phyloP scores from a whole-genome alignment of 1,139 yeast genomes.

The Debaryomyces sp. region DNA sequence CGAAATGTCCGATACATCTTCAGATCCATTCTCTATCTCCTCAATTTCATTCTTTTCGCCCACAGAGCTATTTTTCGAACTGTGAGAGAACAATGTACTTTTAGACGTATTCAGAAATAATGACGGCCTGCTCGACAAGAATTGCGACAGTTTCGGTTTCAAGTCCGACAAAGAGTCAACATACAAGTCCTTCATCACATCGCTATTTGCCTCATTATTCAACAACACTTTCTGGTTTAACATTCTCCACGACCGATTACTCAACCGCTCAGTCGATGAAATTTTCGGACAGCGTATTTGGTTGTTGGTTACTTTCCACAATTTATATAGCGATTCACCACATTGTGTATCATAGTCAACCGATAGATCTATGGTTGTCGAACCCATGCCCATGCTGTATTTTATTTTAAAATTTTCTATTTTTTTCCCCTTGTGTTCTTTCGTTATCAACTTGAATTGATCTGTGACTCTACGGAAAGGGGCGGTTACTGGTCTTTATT shows the following conservation, averaged over 20 bases:
- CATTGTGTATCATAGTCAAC: constrained; percentile 7
- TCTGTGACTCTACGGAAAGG: constrained; percentile 1
- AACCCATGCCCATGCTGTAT: constrained; percentile 1
- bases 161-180: constrained; percentile 13
- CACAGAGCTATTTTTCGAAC: constrained; percentile 21
- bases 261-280: constrained; percentile 21
- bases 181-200: constrained; percentile 11
- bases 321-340: constrained; percentile 16
- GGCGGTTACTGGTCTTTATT: background rate
- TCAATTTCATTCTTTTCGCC: constrained; percentile 9
- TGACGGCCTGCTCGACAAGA: constrained; percentile 15
- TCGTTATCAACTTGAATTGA: background rate
- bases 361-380: constrained; percentile 4
- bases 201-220: background rate
- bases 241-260: constrained; percentile 33
- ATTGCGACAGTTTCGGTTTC: constrained; percentile 17
- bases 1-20: constrained; percentile 20
- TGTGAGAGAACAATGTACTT: constrained; percentile 24
- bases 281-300: constrained; percentile 10
- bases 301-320: constrained; percentile 24
- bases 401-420: background rate
- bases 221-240: constrained; percentile 15
- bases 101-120: constrained; percentile 19
- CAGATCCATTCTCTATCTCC: constrained; percentile 10
- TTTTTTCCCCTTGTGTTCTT: background rate